Evolutionary conservation across 177 flowering plant species (phyloP), one percentile per base, ranked within the genome.

Genomic region (Telopea speciosissima): DNA sequence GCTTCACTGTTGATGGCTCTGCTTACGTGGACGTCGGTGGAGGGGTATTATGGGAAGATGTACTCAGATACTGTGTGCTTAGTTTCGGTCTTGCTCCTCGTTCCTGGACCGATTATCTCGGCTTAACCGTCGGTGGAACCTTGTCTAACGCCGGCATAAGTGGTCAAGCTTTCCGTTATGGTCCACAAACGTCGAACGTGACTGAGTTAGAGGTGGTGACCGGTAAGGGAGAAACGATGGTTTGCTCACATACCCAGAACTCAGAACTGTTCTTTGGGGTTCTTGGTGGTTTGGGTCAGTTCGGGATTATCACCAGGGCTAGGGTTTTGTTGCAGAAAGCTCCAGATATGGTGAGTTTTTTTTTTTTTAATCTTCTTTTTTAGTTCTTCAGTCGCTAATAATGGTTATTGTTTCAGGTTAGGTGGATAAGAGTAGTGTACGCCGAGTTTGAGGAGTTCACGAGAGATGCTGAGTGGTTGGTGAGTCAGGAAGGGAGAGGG

Each of bases 101-200:
- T 76, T 90, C 94, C 26, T 93, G 96, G 97, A 91, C 97, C 26
- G 98, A 93, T 69, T 93, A 91, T 45, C 83, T 93, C 0, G 85
- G 89, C 14, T 63, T 93, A 40, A 91, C 94, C n/a, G 97, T 93
- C 14, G 98, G 97, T 14, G 98, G 98, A n/a, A 93, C 97, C n/a
- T 65, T 93, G 24, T 90, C 94, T 0, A 90, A 90, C 82, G 98
- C 92, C 68, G 98, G 98, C 12, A 85, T 93, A 0, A 89, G 98
- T 62, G 98, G 98, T 4, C 97, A 93, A 81, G 78, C 91, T 22
- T 93, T 91, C 81, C 88, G 87, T 0, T 83, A 75, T 74, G 97
- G 98, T 1, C 98, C 98, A 0, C 98, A 91, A 75, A 83, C 87
- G 36, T 82, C 86, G 4, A 91, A 91, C 74, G 96, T 93, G 4